A percentile compares a stretch with the other conserved stretches of the same genome.
phyloP scores from a whole-genome alignment of 139 green algal genomes.

The Chlamydomonas schloesseri region DNA sequence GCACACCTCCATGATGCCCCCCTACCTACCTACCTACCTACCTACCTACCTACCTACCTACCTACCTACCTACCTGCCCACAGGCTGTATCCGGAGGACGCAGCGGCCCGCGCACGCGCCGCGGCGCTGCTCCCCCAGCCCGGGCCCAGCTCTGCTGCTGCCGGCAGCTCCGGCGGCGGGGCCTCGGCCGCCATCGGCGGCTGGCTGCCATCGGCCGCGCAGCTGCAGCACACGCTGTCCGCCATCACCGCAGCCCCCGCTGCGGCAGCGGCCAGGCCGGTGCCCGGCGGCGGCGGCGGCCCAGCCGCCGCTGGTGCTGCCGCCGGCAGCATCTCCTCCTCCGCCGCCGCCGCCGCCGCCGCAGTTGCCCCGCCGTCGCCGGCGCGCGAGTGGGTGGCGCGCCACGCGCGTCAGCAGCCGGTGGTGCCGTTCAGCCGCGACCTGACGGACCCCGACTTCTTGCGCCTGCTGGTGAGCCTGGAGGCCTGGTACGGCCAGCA shows the following conservation, averaged over 20 bases:
- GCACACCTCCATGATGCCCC: no score
- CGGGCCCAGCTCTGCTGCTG: background rate
- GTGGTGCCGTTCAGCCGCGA: no score
- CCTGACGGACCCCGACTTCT: no score
- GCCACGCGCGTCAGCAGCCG: no score
- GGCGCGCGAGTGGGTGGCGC: no score
- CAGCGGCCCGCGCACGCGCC: background rate
- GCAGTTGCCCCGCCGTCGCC: background rate
- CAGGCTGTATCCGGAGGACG: conserved; percentile 26
- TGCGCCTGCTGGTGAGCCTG: no score
- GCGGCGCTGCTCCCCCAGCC: background rate
- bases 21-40: no score
- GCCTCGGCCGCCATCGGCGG: background rate
- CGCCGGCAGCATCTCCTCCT: background rate
- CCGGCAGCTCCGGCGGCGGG: background rate
- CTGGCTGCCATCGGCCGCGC: background rate
- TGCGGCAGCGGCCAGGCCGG: no score
- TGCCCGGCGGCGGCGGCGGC: background rate
- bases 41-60: no score
- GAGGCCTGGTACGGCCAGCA: background rate
- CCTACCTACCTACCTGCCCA: background rate
- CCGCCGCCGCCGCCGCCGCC: background rate
- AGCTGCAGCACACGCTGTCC: background rate
- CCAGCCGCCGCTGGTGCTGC: background rate
- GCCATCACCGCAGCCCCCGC: background rate